Conservation (phyloP, 1,284 basidiomycete species). For the Fomitiporia mediterranea region DNA sequence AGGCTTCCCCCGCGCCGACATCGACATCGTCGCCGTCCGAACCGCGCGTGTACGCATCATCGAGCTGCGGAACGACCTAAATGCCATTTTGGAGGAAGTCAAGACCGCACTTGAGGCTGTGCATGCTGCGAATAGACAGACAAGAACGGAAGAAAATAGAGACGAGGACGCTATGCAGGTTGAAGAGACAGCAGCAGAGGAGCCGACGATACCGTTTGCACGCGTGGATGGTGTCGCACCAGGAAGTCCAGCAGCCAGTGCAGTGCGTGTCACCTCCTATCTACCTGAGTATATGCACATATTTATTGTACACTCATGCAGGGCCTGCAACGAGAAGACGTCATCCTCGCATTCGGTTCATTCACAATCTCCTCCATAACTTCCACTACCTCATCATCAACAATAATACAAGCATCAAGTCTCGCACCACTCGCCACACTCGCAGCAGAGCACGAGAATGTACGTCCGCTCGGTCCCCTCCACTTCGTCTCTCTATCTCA, state of each 20-base stretch:
- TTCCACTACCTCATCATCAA: slow-evolving; percentile 7
- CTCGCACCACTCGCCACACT: slow-evolving; percentile 54
- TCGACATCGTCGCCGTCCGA: slow-evolving; percentile 81
- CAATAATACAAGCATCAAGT: neutral
- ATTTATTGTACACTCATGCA: slow-evolving; percentile 29
- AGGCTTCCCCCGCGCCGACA: slow-evolving; percentile 80
- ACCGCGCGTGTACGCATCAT: slow-evolving; percentile 69
- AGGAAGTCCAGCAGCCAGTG: slow-evolving; percentile 70
- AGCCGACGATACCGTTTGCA: slow-evolving; percentile 55
- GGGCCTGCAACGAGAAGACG: slow-evolving; percentile 69
- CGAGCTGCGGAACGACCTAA: slow-evolving; percentile 75
- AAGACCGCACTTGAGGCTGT: slow-evolving; percentile 62
- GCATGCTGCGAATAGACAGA: slow-evolving; percentile 39
- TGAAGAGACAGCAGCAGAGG: slow-evolving; percentile 16
- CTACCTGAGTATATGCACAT: neutral
- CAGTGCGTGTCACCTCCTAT: slow-evolving; percentile 48
- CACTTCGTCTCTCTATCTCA: neutral
- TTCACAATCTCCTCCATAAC: slow-evolving; percentile 50
- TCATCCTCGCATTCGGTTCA: slow-evolving; percentile 68
- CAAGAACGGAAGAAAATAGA: slow-evolving; percentile 1
- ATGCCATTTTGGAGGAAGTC: slow-evolving; percentile 60
- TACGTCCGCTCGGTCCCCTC: slow-evolving; percentile 37
- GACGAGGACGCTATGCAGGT: slow-evolving; percentile 24
- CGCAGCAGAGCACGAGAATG: slow-evolving; percentile 73
- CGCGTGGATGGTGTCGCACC: slow-evolving; percentile 75